phyloP scores from a whole-genome alignment of 2,329 filamentous ascomycete species.

The Nakataea oryzae region DNA sequence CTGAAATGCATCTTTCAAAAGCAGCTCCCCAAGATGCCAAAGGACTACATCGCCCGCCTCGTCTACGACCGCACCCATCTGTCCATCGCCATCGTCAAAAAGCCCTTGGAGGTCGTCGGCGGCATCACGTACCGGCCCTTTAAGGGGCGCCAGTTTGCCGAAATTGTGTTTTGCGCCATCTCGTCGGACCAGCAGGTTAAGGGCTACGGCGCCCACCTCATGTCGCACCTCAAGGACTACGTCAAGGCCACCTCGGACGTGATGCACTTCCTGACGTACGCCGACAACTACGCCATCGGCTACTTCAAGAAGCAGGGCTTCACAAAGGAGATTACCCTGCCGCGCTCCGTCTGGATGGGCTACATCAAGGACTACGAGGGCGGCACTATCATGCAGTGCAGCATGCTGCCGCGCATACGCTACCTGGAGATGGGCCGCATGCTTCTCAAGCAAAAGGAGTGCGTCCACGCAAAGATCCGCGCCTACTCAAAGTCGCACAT shows the following conservation, averaged over 20 bases:
- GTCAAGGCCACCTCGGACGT: constrained; percentile 66
- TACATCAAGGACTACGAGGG: constrained; percentile 77
- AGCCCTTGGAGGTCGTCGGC: constrained; percentile 55
- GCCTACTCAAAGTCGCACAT: constrained; percentile 61
- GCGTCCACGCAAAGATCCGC: constrained; percentile 62
- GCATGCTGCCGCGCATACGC: constrained; percentile 64
- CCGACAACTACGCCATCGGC: constrained; percentile 69
- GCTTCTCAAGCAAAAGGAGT: constrained; percentile 67
- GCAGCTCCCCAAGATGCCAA: constrained; percentile 70
- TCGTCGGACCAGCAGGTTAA: constrained; percentile 71
- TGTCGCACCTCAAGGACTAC: constrained; percentile 69
- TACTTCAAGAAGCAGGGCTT: constrained; percentile 77
- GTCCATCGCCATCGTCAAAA: constrained; percentile 67
- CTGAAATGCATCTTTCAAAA: constrained; percentile 73
- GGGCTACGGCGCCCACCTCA: constrained; percentile 66
- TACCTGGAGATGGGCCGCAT: constrained; percentile 62
- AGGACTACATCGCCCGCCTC: constrained; percentile 66
- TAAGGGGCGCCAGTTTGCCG: constrained; percentile 59
- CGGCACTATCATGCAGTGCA: constrained; percentile 71
- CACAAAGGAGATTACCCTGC: constrained; percentile 66
- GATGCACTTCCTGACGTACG: constrained; percentile 72
- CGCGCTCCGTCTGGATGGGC: constrained; percentile 65
- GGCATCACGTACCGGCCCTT: constrained; percentile 70
- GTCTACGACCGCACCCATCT: constrained; percentile 68
- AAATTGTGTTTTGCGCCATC: constrained; percentile 71